These are phyloP conservation scores for Hymenoscyphus infarciens DNA, from an alignment of 2,329 filamentous ascomycete genomes.

Conservation along the genomic window DNA sequence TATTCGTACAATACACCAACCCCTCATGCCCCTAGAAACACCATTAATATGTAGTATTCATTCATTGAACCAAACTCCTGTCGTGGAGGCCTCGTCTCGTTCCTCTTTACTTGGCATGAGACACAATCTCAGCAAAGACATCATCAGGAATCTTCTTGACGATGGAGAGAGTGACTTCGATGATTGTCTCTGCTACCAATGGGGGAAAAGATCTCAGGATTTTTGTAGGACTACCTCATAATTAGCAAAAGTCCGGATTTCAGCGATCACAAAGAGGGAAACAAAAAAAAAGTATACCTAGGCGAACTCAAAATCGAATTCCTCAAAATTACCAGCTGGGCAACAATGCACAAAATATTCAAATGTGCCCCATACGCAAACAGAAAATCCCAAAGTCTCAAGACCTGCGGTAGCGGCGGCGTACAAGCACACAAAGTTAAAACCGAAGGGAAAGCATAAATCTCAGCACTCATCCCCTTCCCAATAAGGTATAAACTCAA, in stretches of 20 bases:
- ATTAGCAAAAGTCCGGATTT: too few relatives aligned
- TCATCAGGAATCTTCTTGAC: constrained; percentile 88
- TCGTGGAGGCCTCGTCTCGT: neutral
- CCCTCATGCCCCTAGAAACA: too few relatives aligned
- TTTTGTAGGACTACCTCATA: constrained; percentile 92
- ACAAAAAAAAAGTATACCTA: constrained; percentile 72
- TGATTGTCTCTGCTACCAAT: constrained; percentile 78
- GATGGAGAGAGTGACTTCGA: constrained; percentile 78
- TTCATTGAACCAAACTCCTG: too few relatives aligned
- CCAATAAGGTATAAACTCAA: constrained; percentile 78
- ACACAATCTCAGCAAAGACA: constrained; percentile 84
- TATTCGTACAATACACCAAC: too few relatives aligned
- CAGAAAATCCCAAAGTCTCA: constrained; percentile 93
- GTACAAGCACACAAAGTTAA: constrained; percentile 94
- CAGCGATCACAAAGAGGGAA: too few relatives aligned
- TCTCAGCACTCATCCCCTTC: constrained; percentile 85
- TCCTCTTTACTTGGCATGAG: constrained; percentile 67
- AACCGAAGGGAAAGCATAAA: constrained; percentile 95
- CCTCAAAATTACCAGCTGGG: constrained; percentile 84
- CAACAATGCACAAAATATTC: constrained; percentile 94
- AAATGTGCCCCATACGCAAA: constrained; percentile 94
- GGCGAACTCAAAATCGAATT: constrained; percentile 78
- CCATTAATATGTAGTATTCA: too few relatives aligned
- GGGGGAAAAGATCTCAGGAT: constrained; percentile 83
- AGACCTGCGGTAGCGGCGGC: constrained; percentile 86